These are phyloP conservation scores for Sinapis alba DNA, from an alignment of 441 rosid genomes.

Conservation along the genomic window DNA sequence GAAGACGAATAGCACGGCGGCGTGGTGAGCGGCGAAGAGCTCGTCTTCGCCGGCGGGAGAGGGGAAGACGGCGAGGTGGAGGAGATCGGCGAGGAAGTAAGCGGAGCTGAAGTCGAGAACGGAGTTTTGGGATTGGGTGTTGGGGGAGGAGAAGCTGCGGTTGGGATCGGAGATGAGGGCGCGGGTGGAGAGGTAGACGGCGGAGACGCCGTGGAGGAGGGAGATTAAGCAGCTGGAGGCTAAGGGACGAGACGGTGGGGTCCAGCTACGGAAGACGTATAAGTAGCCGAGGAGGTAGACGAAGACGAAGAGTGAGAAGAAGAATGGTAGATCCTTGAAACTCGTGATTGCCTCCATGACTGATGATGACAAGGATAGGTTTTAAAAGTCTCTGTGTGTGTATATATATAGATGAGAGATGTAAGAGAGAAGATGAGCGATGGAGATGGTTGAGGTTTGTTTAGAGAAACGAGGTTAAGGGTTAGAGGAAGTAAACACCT, in stretches of 20 bases:
- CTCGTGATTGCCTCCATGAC: conserved; percentile 19
- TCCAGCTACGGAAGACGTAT: conserved; percentile 69
- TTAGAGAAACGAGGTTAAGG: conserved; percentile 23
- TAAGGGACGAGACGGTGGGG: conserved; percentile 62
- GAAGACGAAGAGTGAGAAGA: conserved; percentile 60
- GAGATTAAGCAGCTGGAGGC: conserved; percentile 89
- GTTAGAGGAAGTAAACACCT: conserved; percentile 6
- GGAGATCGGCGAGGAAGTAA: conserved; percentile 77
- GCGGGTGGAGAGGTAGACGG: conserved; percentile 54
- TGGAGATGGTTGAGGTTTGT: conserved; percentile 37
- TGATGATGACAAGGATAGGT: too few relatives aligned
- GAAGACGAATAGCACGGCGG: conserved; percentile 84
- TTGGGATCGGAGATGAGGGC: conserved; percentile 60
- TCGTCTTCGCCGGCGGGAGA: conserved; percentile 58
- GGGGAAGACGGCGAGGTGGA: conserved; percentile 65
- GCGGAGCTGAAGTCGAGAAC: conserved; percentile 85
- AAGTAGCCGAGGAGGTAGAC: conserved; percentile 59
- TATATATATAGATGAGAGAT: not conserved
- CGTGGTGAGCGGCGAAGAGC: conserved; percentile 87
- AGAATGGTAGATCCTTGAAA: conserved; percentile 45
- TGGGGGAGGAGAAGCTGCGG: conserved; percentile 58
- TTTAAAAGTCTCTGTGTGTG: conserved; percentile 1
- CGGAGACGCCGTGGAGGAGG: conserved; percentile 76
- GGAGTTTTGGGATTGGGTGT: conserved; percentile 53
- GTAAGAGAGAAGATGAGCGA: not conserved